These are phyloP conservation scores for Cryptosporidium tyzzeri DNA, from an alignment of 169 alveolate genomes.

Conservation along the genomic window DNA sequence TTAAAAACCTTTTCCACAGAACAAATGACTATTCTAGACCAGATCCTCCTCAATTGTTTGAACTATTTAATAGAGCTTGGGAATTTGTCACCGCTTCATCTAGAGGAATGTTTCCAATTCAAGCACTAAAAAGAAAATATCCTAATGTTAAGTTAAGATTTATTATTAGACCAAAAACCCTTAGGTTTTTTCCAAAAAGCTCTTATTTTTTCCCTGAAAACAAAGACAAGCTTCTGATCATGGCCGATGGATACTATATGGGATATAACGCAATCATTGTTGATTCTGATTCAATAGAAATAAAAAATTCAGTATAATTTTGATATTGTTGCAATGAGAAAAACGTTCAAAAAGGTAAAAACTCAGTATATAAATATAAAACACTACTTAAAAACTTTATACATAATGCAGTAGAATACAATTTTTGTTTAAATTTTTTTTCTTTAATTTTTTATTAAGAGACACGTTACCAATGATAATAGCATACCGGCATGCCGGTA, in stretches of 20 bases:
- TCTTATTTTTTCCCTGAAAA: conserved; percentile 52
- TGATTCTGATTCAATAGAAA: conserved; percentile 36
- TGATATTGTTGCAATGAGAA: neutral
- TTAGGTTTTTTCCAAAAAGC: conserved; percentile 73
- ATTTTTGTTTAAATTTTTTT: neutral
- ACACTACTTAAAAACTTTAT: neutral
- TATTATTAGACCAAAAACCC: conserved; percentile 59
- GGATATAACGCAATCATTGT: conserved; percentile 54
- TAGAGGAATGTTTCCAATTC: conserved; percentile 64
- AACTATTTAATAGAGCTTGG: conserved; percentile 72
- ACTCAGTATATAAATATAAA: neutral
- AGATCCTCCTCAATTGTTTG: conserved; percentile 69
- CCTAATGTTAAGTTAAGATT: conserved; percentile 57
- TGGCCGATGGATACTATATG: conserved; percentile 60
- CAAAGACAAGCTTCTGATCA: conserved; percentile 50
- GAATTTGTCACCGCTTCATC: conserved; percentile 59
- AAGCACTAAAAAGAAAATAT: conserved; percentile 49
- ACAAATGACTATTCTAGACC: conserved; percentile 40
- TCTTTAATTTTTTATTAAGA: neutral
- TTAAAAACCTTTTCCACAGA: conserved; percentile 29
- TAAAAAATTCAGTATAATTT: conserved; percentile 4
- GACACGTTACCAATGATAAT: neutral
- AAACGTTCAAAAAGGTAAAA: neutral
- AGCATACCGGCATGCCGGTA: conserved; percentile 24
- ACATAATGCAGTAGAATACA: neutral